A percentile compares a stretch with the other conserved stretches of the same genome.
phyloP scores from a whole-genome alignment of 2,329 filamentous ascomycete species.

The Grosmannia huntii region DNA sequence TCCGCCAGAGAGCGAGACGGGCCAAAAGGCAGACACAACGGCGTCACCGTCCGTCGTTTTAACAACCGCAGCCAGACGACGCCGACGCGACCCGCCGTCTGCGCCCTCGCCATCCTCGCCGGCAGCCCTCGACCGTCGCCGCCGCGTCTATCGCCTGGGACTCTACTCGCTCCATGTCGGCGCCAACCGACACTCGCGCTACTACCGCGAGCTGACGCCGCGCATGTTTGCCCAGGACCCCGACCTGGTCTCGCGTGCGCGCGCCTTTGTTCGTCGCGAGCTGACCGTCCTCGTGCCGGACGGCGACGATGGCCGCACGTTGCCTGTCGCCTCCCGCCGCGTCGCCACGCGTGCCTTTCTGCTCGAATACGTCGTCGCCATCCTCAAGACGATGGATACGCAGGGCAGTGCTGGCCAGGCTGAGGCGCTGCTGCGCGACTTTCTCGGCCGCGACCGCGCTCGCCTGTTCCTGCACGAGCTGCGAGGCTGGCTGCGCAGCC shows the following conservation, averaged over 20 bases:
- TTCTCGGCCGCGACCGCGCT: slow-evolving; percentile 60
- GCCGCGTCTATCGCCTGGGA: slow-evolving; percentile 57
- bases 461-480: slow-evolving; percentile 75
- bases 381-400: slow-evolving; percentile 71
- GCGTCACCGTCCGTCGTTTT: not conserved
- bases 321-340: not conserved
- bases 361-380: slow-evolving; percentile 72
- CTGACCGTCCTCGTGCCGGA: slow-evolving; percentile 42
- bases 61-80: not conserved
- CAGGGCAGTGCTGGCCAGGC: slow-evolving; percentile 68
- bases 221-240: slow-evolving; percentile 48
- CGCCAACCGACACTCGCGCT: slow-evolving; percentile 63
- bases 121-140: slow-evolving; percentile 42
- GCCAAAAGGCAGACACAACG: not conserved
- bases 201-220: slow-evolving; percentile 63
- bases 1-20: not conserved
- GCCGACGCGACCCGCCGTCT: not conserved
- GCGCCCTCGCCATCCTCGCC: slow-evolving; percentile 10
- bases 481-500: slow-evolving; percentile 69
- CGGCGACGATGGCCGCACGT: not conserved
- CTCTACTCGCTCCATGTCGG: slow-evolving; percentile 75
- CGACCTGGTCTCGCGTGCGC: slow-evolving; percentile 61
- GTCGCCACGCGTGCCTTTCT: slow-evolving; percentile 49
- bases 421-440: slow-evolving; percentile 66
- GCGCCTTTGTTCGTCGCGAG: slow-evolving; percentile 73